Conservation (phyloP, 768 basidiomycete species). For the Auriscalpium orientale region DNA sequence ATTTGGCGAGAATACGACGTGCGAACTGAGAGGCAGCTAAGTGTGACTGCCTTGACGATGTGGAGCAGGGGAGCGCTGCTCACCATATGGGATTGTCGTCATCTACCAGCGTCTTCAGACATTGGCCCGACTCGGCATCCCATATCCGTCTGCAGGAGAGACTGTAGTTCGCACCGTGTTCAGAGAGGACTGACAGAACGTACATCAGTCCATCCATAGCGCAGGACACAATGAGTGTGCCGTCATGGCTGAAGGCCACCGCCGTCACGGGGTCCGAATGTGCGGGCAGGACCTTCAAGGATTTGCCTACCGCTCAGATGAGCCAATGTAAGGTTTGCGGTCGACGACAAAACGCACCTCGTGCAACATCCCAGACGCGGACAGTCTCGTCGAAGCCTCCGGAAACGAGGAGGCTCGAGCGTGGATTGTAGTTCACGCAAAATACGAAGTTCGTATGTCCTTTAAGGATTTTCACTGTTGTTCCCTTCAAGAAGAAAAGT, state of each 20-base stretch:
- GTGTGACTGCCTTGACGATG: not conserved
- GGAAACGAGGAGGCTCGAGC: conserved; percentile 84
- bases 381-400: conserved; percentile 96
- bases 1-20: conserved; percentile 89
- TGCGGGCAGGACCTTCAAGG: conserved; percentile 84
- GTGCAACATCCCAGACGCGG: conserved; percentile 91
- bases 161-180: not conserved
- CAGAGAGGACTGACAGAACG: conserved; percentile 19
- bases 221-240: conserved; percentile 88
- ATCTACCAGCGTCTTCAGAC: conserved; percentile 92
- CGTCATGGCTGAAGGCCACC: conserved; percentile 90
- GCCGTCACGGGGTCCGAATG: conserved; percentile 97
- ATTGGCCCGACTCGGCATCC: conserved; percentile 97
- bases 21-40: conserved; percentile 44
- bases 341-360: conserved; percentile 43
- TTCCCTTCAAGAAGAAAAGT: conserved; percentile 34
- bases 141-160: conserved; percentile 71
- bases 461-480: conserved; percentile 54
- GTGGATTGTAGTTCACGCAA: conserved; percentile 86
- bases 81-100: conserved; percentile 94
- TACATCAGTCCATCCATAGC: conserved; percentile 98
- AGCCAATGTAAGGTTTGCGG: not conserved
- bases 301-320: conserved; percentile 46
- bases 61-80: conserved; percentile 9
- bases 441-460: conserved; percentile 95